Conservation (phyloP, 2,329 filamentous ascomycete species). For the Ophiostoma himal-ulmi region DNA sequence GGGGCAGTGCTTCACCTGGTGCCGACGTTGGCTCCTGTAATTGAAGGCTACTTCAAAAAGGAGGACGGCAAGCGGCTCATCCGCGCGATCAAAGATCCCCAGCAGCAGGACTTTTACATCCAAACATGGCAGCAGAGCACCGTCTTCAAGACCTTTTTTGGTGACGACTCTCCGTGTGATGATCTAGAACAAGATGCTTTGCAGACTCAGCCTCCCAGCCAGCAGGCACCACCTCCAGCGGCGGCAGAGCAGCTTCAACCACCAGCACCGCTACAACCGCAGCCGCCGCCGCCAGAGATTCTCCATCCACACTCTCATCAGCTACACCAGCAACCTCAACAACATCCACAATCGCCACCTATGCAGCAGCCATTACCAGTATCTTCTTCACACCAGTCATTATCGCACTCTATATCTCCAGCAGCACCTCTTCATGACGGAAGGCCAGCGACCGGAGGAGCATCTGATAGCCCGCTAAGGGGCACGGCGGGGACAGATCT, state of each 20-base stretch:
- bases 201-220: neutral
- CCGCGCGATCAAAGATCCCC: slow-evolving; percentile 34
- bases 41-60: slow-evolving; percentile 34
- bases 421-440: neutral
- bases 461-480: slow-evolving; percentile 10
- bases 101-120: slow-evolving; percentile 36
- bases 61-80: slow-evolving; percentile 31
- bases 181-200: neutral
- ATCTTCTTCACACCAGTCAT: neutral
- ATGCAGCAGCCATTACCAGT: neutral
- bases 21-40: slow-evolving; percentile 34
- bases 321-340: neutral
- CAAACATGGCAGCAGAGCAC: slow-evolving; percentile 35
- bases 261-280: neutral
- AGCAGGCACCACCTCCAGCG: neutral
- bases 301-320: neutral
- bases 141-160: slow-evolving; percentile 35
- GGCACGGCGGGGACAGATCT: slow-evolving; percentile 5
- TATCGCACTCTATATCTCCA: neutral
- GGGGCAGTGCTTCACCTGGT: slow-evolving; percentile 35
- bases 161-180: slow-evolving; percentile 24
- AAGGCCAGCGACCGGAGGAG: neutral
- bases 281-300: neutral
- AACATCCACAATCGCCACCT: neutral
- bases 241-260: neutral